Conservation (phyloP, 2,329 filamentous ascomycete species). For the Sarocladiaceae sp. region DNA sequence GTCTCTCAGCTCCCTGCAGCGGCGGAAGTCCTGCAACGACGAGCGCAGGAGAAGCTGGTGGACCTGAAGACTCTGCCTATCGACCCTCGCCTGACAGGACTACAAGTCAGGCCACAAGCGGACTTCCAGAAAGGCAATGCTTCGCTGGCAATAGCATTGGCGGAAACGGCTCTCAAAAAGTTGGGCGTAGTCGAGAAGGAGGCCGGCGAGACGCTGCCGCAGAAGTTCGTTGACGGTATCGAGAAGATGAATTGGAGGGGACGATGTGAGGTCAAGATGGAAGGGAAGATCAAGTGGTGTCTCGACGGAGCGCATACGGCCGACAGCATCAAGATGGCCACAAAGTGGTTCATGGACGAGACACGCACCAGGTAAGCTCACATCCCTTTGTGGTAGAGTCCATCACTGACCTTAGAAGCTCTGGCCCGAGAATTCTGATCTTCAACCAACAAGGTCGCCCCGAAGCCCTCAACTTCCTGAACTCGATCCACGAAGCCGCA, state of each 20-base stretch:
- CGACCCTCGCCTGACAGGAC: constrained; percentile 40
- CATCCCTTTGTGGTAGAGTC: too few relatives aligned
- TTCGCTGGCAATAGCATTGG: constrained; percentile 46
- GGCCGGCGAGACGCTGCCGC: constrained; percentile 41
- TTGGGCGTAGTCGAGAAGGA: constrained; percentile 31
- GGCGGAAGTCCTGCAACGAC: constrained; percentile 38
- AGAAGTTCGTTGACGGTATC: constrained; percentile 67
- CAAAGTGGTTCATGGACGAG: constrained; percentile 71
- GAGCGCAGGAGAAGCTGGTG: constrained; percentile 51
- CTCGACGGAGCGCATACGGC: constrained; percentile 91
- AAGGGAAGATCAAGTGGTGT: constrained; percentile 67
- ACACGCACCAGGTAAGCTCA: constrained; percentile 26
- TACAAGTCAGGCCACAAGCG: constrained; percentile 48
- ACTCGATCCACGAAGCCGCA: constrained; percentile 36
- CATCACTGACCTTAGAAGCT: constrained; percentile 15
- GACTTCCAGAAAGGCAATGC: constrained; percentile 58
- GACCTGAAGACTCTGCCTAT: constrained; percentile 40
- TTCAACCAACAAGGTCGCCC: constrained; percentile 79
- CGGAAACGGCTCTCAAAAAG: constrained; percentile 43
- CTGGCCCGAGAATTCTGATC: constrained; percentile 55
- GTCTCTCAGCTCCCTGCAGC: constrained; percentile 46
- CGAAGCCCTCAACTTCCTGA: constrained; percentile 50
- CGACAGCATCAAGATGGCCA: constrained; percentile 80
- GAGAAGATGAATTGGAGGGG: constrained; percentile 74
- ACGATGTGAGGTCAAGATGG: constrained; percentile 62